Evolutionary conservation across 768 basidiomycete species (phyloP).

Genomic region (Suillus subaureus): DNA sequence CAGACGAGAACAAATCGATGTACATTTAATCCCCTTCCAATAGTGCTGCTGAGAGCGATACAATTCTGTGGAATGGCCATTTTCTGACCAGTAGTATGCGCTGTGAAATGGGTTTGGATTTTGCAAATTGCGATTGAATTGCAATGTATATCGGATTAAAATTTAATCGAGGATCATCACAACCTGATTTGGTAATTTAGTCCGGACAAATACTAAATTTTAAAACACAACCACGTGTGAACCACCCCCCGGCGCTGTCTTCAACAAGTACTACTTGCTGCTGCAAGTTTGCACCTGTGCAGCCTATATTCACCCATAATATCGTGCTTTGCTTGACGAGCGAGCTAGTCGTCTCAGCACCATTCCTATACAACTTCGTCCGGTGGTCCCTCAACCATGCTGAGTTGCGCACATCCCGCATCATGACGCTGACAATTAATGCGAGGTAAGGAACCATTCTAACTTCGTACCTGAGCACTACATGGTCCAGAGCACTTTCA

Average conservation of each 20-base stretch:
- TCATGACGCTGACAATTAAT: neutral
- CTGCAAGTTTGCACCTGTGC: neutral
- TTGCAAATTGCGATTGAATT: neutral
- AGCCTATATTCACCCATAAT: neutral
- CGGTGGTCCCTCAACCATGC: neutral
- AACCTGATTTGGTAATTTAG: neutral
- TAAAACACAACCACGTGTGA: neutral
- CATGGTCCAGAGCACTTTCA: neutral
- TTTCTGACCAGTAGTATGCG: neutral
- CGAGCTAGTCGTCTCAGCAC: neutral
- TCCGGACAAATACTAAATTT: constrained; percentile 1
- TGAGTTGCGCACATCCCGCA: neutral
- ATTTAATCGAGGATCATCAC: constrained; percentile 3
- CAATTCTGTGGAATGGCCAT: neutral
- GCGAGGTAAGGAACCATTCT: neutral
- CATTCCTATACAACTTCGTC: neutral
- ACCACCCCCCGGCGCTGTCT: neutral
- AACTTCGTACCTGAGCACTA: neutral
- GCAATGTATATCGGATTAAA: neutral
- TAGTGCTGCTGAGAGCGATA: neutral
- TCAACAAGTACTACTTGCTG: neutral
- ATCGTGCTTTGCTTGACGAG: neutral
- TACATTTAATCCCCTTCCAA: neutral
- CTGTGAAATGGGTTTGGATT: neutral
- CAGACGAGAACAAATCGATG: neutral